Evolutionary conservation across 768 basidiomycete genomes (phyloP), one percentile per base, ranked within the genome.

Genomic region (Psilocybe sp.): DNA sequence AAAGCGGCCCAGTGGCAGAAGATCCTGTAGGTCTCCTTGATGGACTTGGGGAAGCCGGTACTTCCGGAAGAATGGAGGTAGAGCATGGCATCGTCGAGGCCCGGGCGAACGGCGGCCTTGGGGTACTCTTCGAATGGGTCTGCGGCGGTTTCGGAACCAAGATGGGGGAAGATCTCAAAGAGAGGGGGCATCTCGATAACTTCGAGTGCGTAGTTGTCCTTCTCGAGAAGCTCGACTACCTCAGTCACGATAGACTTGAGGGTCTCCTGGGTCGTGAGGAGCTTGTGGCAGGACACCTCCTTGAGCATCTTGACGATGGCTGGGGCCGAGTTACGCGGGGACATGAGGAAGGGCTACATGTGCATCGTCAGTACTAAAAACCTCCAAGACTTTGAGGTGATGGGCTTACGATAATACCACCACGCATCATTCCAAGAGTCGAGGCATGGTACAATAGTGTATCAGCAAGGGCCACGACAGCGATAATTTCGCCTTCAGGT

Each of bases 1-100:
- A 63, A 58, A 14, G 53, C 44, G 6, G 62, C 65, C 66, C 71
- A 74, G n/a, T 73, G 65, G 2, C 63, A 33, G 7, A 66, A 34
- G 14, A 55, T 60, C 10, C 55, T 47, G 33, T 69, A 59, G 0
- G 65, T 70, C 38, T 71, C 63, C 9, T 66, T 60, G 43, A 79
- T 69, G 2, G 72, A 52, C 47, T 75, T 78, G 0, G 78, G 76
- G 36, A 74, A 64, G 3, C 76, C 75, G 0, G 77, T 76, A 38
- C 75, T 77, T 23, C 77, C 77, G 5, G 79, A 79, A 0, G 79
- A 79, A 49, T 79, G 76, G 0, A 77, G 53, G 47, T 74, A 78
- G 11, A 71, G 39, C 32, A 64, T 47, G 14, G 65, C 40, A 33
- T 66, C 58, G 39, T 60, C 44, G 37, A 64, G 32, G 48, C 49